These are phyloP conservation scores for Botrytis pseudocinerea DNA, from an alignment of 2,329 filamentous ascomycete species.

Conservation along the genomic window DNA sequence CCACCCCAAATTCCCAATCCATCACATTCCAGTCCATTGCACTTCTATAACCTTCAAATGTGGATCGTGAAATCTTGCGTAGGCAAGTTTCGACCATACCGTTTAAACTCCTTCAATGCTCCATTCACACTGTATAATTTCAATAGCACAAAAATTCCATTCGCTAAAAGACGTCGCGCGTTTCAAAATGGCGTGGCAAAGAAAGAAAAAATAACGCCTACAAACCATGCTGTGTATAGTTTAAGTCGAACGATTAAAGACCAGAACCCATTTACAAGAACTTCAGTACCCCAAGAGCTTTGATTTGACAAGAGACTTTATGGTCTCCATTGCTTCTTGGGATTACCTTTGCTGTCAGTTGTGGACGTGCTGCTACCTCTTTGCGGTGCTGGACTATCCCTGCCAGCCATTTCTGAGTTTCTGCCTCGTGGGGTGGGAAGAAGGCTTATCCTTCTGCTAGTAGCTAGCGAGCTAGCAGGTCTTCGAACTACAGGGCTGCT, in stretches of 20 bases:
- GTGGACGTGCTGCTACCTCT: slow-evolving; percentile 32
- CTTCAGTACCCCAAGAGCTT: neutral
- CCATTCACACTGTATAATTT: slow-evolving; percentile 7
- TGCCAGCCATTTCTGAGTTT: slow-evolving; percentile 44
- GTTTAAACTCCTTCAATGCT: slow-evolving; percentile 16
- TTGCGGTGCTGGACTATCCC: slow-evolving; percentile 50
- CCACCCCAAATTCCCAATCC: neutral
- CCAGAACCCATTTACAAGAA: neutral
- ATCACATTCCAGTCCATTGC: slow-evolving; percentile 3
- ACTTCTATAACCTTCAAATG: slow-evolving; percentile 6
- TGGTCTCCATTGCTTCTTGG: slow-evolving; percentile 35
- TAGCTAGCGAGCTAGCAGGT: slow-evolving; percentile 58
- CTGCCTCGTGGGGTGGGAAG: slow-evolving; percentile 48
- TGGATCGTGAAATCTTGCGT: slow-evolving; percentile 19
- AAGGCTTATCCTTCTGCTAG: slow-evolving; percentile 53
- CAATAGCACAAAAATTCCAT: slow-evolving; percentile 17
- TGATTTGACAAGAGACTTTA: neutral
- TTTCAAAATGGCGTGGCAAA: slow-evolving; percentile 15
- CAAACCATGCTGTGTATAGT: slow-evolving; percentile 12
- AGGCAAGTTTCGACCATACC: slow-evolving; percentile 16
- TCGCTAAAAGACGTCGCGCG: slow-evolving; percentile 20
- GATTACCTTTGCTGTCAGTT: slow-evolving; percentile 33
- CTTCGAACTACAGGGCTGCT: slow-evolving; percentile 42
- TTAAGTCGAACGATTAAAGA: slow-evolving; percentile 9
- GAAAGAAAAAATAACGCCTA: slow-evolving; percentile 7